Base-by-base conservation (phyloP, 169 alveolate genomes). In the Eimeria falciformis region DNA sequence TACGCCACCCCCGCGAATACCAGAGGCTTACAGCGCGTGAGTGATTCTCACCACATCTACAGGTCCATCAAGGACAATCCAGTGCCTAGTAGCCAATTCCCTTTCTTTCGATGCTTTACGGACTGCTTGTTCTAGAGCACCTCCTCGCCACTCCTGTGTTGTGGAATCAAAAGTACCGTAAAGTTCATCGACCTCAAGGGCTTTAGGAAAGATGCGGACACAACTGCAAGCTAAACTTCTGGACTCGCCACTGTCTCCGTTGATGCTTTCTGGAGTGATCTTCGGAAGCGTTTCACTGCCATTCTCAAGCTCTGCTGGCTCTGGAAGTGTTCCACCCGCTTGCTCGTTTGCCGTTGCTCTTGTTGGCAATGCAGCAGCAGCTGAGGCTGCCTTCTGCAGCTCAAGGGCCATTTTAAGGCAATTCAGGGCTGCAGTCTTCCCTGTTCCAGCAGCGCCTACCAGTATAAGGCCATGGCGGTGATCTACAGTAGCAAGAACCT, bases 11-110 rank as follows among this genome's bases (percentile, higher is more conserved):
- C 2, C 40, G 40, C 40, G 40, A 33, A 33, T 33, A 33, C 40
- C 40, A 33, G 40, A 33, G 40, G 40, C 40, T 33, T 1, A 33
- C 40, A 33, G 40, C 2, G 23, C 40, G 43, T 82, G 47, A n/a
- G 58, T 21, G 65, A 21, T 1, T 40, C 91, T 66, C 45, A 98
- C 96, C 75, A 99, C 98, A 95, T 98, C 99, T 73, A 98, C 99
- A 27, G 99, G 99, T 6, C 99, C 99, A 95, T 98, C 99, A 92
- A 99, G 97, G 73, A 96, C 95, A 85, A 98, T 97, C 99, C 99
- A 98, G 91, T 98, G 96, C 66, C 96, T 96, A 94, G 95, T 85
- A 9, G 58, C 83, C 37, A 89, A 75, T 27, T 83, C 90, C 50
- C 96, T 95, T 12, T 84, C 92, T 43, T 92, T 94, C 94, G 96